Conservation (phyloP, 306 rosid genomes). For the Ammopiptanthus mongolicus region DNA sequence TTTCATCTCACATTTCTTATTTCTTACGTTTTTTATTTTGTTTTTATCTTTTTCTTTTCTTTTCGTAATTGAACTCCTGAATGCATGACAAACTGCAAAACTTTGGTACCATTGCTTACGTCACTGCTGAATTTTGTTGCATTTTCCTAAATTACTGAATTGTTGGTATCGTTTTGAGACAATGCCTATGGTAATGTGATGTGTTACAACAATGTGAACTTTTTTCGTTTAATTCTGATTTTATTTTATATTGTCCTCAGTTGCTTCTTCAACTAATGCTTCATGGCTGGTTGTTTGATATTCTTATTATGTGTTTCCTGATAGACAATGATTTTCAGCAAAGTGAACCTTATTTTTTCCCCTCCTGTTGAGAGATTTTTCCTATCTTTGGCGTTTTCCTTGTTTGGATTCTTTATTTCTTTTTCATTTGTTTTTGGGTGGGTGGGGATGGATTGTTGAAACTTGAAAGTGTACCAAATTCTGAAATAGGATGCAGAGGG, state of each 20-base stretch:
- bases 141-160: not conserved
- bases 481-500: not conserved
- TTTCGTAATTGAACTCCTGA: too few species aligned
- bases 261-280: constrained; percentile 1
- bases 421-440: not conserved
- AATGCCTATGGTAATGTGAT: constrained; percentile 23
- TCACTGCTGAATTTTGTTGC: not conserved
- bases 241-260: not conserved
- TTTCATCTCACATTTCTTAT: not conserved
- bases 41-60: not conserved
- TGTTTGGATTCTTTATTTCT: too few species aligned
- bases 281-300: not conserved
- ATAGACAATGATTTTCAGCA: not conserved
- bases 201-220: not conserved
- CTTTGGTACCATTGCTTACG: not conserved
- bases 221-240: too few species aligned
- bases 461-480: not conserved
- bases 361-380: not conserved
- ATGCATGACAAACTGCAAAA: not conserved
- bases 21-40: not conserved
- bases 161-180: constrained; percentile 11
- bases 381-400: not conserved
- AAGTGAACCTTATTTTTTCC: not conserved
- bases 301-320: not conserved
- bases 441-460: not conserved